Evolutionary conservation across 495 filamentous ascomycete genomes (phyloP).

Genomic region (Xylaria scruposa): DNA sequence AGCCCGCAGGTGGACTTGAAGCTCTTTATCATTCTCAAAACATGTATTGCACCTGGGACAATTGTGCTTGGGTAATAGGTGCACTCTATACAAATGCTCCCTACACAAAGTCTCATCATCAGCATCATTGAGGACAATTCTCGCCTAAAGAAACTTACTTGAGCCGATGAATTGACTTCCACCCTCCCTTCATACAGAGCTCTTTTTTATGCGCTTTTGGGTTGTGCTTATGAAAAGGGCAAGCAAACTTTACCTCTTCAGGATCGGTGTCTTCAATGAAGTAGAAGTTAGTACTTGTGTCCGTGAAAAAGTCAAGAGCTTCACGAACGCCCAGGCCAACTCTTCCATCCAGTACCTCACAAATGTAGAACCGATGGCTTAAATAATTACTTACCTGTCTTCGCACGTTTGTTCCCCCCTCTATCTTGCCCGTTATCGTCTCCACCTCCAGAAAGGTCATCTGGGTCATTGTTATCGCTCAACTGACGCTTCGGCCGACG

Average conservation of each 20-base stretch:
- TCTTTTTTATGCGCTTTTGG: conserved; percentile 43
- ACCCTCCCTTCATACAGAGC: conserved; percentile 52
- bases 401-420: conserved; percentile 38
- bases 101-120: conserved; percentile 27
- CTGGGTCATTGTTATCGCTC: conserved; percentile 31
- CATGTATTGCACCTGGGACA: conserved; percentile 49
- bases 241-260: conserved; percentile 43
- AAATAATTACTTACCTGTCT: conserved; percentile 28
- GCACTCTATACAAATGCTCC: conserved; percentile 54
- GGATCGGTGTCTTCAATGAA: conserved; percentile 25
- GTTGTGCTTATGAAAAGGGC: conserved; percentile 52
- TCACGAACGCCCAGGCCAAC: not conserved
- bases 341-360: not conserved
- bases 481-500: conserved; percentile 37
- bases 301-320: not conserved
- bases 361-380: not conserved
- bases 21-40: conserved; percentile 46
- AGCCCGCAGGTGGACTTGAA: conserved; percentile 47
- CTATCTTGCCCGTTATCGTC: conserved; percentile 36
- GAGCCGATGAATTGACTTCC: conserved; percentile 50
- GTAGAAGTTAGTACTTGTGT: not conserved
- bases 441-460: conserved; percentile 35
- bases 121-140: not conserved
- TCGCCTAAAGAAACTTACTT: conserved; percentile 41
- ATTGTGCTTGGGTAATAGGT: conserved; percentile 45